A percentile compares a stretch with the other conserved stretches of the same genome.
Conservation (phyloP, 768 basidiomycete species). For the Rhodotorula sphaerocarpa region DNA sequence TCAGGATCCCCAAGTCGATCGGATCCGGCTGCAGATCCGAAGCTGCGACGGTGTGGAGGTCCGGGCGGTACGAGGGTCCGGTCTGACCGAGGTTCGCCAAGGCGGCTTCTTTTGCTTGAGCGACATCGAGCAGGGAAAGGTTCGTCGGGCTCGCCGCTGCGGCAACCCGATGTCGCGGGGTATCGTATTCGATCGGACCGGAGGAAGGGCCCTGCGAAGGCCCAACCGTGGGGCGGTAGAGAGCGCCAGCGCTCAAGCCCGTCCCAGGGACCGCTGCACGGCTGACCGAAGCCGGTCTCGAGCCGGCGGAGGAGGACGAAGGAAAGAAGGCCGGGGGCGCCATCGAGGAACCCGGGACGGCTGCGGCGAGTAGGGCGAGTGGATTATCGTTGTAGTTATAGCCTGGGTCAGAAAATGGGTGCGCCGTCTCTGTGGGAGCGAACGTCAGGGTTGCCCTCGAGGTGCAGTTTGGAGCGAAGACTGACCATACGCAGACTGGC, state of each 20-base stretch:
- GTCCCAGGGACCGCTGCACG: no score
- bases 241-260: no score
- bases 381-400: background rate
- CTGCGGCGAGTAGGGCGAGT: slow-evolving; percentile 3
- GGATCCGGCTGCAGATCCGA: slow-evolving; percentile 9
- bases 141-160: background rate
- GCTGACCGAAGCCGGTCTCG: background rate
- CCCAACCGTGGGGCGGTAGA: no score
- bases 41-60: background rate
- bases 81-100: background rate
- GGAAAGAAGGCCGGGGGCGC: background rate
- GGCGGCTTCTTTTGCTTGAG: slow-evolving; percentile 4
- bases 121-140: background rate
- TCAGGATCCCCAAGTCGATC: slow-evolving; percentile 23
- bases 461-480: no score
- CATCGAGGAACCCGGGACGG: background rate
- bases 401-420: no score
- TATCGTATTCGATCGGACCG: background rate
- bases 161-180: background rate
- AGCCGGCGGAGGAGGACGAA: background rate
- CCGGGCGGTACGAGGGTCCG: background rate
- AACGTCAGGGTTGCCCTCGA: no score
- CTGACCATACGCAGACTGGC: no score
- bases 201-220: no score
- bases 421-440: no score